Evolutionary conservation across 805 yeast genomes (phyloP), one percentile per base, ranked within the genome.

Genomic region (Pichia pseudocactophila): DNA sequence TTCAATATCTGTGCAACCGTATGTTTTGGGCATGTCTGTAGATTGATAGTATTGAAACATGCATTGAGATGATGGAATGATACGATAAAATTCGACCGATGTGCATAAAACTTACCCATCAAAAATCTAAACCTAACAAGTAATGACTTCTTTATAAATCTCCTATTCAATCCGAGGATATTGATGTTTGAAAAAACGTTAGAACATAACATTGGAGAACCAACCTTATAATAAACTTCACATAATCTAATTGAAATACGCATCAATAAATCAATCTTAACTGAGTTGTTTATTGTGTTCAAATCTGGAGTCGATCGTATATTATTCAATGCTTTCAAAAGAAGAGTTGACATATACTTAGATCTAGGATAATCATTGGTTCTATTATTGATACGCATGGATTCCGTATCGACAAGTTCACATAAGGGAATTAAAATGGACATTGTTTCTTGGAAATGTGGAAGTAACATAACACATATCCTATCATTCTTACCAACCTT

Each of bases 181-280:
- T 71, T 74, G 64, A 78, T 71, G 55, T 78, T 78, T 28, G 80
- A 69, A 52, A 77, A 76, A 32, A 78, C 76, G 50, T 78, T 77
- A 30, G 76, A 69, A 57, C 84, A 78, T 15, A 76, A 59, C 49
- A 76, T 63, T 6, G 82, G 81, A 26, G 72, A 74, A 26, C 66
- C 71, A 18, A 78, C 68, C 32, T 57, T 61, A 53, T 74, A 74
- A 54, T 78, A 78, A 0, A 73, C 60, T 47, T 61, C 63, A 55
- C 81, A 77, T 35, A 78, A 54, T 32, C 66, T 62, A 25, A 67
- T 65, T 11, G 78, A 75, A 10, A 77, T 56, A 44, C 66, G 69
- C 33, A 78, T 52, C 19, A 78, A 64, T 10, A 77, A 58, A 6
- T 67, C 56, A 37, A 69, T 74, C 46, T 75, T 75, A 37, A 50